Percentiles rank a stretch among this genome's conserved stretches.
Conservation (phyloP, 2,329 filamentous ascomycete genomes). For the Fusarium vanettenii region DNA sequence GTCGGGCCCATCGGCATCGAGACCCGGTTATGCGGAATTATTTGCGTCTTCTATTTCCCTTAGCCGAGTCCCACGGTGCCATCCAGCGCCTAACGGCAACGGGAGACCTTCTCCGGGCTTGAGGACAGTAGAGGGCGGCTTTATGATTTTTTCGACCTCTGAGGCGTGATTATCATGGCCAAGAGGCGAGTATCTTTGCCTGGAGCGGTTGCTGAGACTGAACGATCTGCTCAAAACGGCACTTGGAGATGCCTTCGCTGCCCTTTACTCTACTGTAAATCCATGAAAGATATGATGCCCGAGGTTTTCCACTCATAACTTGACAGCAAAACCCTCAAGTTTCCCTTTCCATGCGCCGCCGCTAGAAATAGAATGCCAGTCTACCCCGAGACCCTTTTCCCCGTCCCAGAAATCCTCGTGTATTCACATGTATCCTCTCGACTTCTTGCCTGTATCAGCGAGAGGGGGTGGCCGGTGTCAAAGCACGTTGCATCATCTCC, state of each 20-base stretch:
- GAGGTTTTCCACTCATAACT: background rate
- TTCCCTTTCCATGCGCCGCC: background rate
- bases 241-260: background rate
- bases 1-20: background rate
- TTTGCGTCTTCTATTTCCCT: background rate
- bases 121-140: background rate
- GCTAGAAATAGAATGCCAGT: background rate
- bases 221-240: background rate
- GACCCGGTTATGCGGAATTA: background rate
- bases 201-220: background rate
- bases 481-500: background rate
- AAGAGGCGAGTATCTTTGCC: too few species aligned
- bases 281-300: background rate
- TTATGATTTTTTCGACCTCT: slow-evolving; percentile 33
- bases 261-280: background rate
- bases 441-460: background rate
- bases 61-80: background rate
- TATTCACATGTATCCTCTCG: background rate
- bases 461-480: background rate
- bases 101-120: background rate
- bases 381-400: background rate
- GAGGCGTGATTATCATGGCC: background rate
- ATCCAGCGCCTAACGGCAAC: background rate
- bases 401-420: background rate
- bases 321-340: background rate